Conservation (phyloP, 768 basidiomycete species). For the Panellus pusillus region DNA sequence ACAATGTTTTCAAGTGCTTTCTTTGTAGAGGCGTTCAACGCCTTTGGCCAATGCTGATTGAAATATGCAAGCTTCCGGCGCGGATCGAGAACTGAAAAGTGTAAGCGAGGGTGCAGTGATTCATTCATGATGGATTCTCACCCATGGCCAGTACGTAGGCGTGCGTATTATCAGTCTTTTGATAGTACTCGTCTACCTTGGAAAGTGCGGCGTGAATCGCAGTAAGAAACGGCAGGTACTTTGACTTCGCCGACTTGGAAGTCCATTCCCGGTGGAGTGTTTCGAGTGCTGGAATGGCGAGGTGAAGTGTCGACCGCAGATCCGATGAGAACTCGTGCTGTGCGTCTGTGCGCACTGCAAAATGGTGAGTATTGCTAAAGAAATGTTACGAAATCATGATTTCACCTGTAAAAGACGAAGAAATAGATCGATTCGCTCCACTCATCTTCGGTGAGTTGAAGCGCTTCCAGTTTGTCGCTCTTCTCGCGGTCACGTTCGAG, state of each 20-base stretch:
- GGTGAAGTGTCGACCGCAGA: slow-evolving; percentile 21
- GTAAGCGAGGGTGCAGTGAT: background rate
- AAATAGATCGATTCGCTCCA: slow-evolving; percentile 21
- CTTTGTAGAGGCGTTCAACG: background rate
- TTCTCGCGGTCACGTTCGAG: slow-evolving; percentile 5
- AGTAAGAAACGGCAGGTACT: slow-evolving; percentile 22
- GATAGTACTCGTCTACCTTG: slow-evolving; percentile 36
- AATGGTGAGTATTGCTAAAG: too few relatives aligned
- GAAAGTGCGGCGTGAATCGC: slow-evolving; percentile 27
- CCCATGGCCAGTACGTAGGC: slow-evolving; percentile 34
- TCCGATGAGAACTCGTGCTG: slow-evolving; percentile 34
- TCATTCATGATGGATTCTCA: slow-evolving; percentile 8
- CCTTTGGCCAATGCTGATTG: background rate
- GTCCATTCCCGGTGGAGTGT: slow-evolving; percentile 28
- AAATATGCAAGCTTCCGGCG: background rate
- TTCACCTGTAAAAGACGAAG: slow-evolving; percentile 22
- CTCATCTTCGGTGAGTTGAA: slow-evolving; percentile 12
- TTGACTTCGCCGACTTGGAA: background rate
- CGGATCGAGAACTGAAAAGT: background rate
- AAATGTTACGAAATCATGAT: background rate
- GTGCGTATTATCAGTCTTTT: slow-evolving; percentile 28
- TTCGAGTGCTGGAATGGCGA: slow-evolving; percentile 29
- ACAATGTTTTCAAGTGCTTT: background rate
- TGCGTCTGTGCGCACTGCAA: slow-evolving; percentile 30
- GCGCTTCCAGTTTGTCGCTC: slow-evolving; percentile 19